Conservation (phyloP, 1,284 basidiomycete species). For the Bondarzewia mesenterica region DNA sequence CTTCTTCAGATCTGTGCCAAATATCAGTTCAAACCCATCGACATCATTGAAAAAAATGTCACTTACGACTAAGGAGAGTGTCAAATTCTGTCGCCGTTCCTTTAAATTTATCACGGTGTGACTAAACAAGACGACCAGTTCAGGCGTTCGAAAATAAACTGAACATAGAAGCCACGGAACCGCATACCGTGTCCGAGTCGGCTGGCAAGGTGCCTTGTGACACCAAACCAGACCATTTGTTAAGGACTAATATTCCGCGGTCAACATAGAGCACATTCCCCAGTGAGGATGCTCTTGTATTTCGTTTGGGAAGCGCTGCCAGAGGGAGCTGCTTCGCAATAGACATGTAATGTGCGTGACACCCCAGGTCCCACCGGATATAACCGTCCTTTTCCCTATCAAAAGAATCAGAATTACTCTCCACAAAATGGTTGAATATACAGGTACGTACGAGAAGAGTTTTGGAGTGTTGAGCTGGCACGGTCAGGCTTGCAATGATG, state of each 20-base stretch:
- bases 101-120: neutral
- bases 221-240: constrained; percentile 54
- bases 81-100: neutral
- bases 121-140: no score
- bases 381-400: no score
- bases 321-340: neutral
- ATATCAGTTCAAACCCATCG: neutral
- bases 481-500: no score
- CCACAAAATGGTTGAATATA: no score
- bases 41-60: neutral
- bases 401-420: no score
- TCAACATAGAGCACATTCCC: constrained; percentile 38
- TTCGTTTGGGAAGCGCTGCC: neutral
- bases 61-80: constrained; percentile 3
- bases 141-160: no score
- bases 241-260: constrained; percentile 43
- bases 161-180: neutral
- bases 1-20: constrained; percentile 29
- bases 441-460: no score
- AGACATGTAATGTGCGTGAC: no score
- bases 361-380: no score
- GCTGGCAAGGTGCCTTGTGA: constrained; percentile 33
- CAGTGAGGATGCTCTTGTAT: neutral
- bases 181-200: constrained; percentile 1
- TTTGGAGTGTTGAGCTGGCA: no score